Conservation (phyloP, 2,329 filamentous ascomycete genomes). For the Xylaria sp. region DNA sequence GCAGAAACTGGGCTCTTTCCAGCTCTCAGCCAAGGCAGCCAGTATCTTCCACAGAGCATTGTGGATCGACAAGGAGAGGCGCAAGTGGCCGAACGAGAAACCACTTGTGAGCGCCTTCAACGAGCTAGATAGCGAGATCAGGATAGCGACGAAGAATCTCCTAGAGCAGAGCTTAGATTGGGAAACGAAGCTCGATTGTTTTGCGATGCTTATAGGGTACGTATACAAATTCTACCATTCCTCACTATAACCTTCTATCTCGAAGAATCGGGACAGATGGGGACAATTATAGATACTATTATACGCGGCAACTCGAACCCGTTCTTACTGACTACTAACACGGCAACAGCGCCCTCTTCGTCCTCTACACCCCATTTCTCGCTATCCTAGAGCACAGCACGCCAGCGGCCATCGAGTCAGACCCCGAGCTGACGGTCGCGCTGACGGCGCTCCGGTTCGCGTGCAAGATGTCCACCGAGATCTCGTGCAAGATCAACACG, state of each 20-base stretch:
- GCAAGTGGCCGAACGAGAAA: slow-evolving; percentile 41
- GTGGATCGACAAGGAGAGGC: slow-evolving; percentile 47
- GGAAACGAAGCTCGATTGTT: slow-evolving; percentile 50
- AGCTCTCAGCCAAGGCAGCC: slow-evolving; percentile 49
- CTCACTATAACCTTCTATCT: neutral
- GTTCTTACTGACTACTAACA: slow-evolving; percentile 22
- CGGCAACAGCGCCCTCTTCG: slow-evolving; percentile 47
- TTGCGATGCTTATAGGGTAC: slow-evolving; percentile 51
- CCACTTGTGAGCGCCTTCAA: slow-evolving; percentile 45
- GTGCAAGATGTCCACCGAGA: slow-evolving; percentile 51
- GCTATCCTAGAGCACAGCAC: slow-evolving; percentile 44
- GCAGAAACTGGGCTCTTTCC: slow-evolving; percentile 45
- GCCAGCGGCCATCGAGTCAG: slow-evolving; percentile 31
- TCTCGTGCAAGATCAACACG: slow-evolving; percentile 50
- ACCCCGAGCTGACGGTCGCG: slow-evolving; percentile 44
- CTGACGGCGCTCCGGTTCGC: slow-evolving; percentile 50
- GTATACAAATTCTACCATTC: slow-evolving; percentile 11
- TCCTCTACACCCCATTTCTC: slow-evolving; percentile 50
- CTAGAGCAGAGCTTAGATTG: slow-evolving; percentile 47
- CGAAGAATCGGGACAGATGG: neutral
- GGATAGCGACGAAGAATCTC: slow-evolving; percentile 45
- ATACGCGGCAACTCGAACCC: neutral
- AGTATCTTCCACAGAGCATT: slow-evolving; percentile 49
- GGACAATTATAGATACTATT: neutral
- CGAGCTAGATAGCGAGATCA: slow-evolving; percentile 48